These are phyloP conservation scores for Geotrichum bryndzae DNA, from an alignment of 1,139 yeast species.

Conservation along the genomic window DNA sequence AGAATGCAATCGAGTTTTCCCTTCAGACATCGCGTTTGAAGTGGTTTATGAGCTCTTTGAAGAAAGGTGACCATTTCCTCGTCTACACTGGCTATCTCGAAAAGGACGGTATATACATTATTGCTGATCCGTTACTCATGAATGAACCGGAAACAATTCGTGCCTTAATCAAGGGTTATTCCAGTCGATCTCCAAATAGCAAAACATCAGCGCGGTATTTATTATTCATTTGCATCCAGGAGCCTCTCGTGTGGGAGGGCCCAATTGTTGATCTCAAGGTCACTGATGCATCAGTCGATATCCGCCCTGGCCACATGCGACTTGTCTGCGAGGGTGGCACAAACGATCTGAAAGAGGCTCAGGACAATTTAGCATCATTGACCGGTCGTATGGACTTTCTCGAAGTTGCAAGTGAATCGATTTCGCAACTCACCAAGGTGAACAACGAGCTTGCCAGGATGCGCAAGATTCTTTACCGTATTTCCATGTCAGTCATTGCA, in stretches of 20 bases:
- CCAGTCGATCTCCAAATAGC: slow-evolving; percentile 8
- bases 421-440: slow-evolving; percentile 68
- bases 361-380: slow-evolving; percentile 35
- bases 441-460: slow-evolving; percentile 67
- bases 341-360: slow-evolving; percentile 42
- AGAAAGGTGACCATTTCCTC: slow-evolving; percentile 68
- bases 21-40: slow-evolving; percentile 47
- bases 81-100: slow-evolving; percentile 33
- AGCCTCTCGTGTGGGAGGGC: slow-evolving; percentile 91
- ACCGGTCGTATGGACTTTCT: slow-evolving; percentile 41
- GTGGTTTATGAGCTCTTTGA: slow-evolving; percentile 50
- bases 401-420: slow-evolving; percentile 48
- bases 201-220: slow-evolving; percentile 45
- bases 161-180: slow-evolving; percentile 34
- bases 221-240: slow-evolving; percentile 68
- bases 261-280: slow-evolving; percentile 55
- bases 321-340: slow-evolving; percentile 63
- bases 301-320: slow-evolving; percentile 64
- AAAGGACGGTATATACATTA: slow-evolving; percentile 30
- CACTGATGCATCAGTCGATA: slow-evolving; percentile 31
- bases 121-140: slow-evolving; percentile 57
- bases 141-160: slow-evolving; percentile 39
- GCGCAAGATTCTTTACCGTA: slow-evolving; percentile 60
- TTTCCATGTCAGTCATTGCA: slow-evolving; percentile 62
- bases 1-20: slow-evolving; percentile 67